Evolutionary conservation across 2,329 filamentous ascomycete species (phyloP), one percentile per base, ranked within the genome.

Genomic region (Pestalotiopsis fici): DNA sequence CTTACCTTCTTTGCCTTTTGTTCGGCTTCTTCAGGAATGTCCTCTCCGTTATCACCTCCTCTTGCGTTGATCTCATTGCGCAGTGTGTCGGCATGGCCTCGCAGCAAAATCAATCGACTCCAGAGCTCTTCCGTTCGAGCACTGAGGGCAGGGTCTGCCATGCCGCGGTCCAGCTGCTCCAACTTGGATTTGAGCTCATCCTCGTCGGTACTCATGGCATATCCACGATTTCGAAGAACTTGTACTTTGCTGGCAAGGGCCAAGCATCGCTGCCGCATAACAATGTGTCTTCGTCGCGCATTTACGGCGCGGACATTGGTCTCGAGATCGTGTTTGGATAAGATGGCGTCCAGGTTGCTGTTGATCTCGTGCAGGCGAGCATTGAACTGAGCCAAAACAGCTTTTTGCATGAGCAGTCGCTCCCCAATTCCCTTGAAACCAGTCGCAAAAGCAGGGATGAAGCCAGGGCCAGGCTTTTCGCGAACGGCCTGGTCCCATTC

Each of bases 401-500:
- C 84, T 71, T 90, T 88, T 80, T 96, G 93, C 68, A 89, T 88
- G 76, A 90, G 87, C 66, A 96, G 87, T 56, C 93, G 90, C 70
- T 91, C 87, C 25, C 90, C 90, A 55, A 95, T 84, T 50, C 91
- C 89, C 65, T 86, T 83, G 77, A 95, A 96, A 35, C 93, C 93
- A 1, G 88, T 87, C 12, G 89, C 92, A 7, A 95, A 84, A 4
- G 94, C 91, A 3, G 93, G 93, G 74, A 96, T 92, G 75, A 90
- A 93, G 65, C 90, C 90, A 9, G 90, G 86, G 47, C 87, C 91
- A 4, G 93, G 93, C 80, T 95, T 94, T 75, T 92, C 91, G 72
- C 91, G 88, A 31, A 95, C 86, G 0, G 93, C 93, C 73, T 94
- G 92, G 75, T 97, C 93, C 92, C 93, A 97, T 75, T 93, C 92